Evolutionary conservation across 192 early-diverging fungal species (phyloP).

Genomic region (Phycomyces nitens): DNA sequence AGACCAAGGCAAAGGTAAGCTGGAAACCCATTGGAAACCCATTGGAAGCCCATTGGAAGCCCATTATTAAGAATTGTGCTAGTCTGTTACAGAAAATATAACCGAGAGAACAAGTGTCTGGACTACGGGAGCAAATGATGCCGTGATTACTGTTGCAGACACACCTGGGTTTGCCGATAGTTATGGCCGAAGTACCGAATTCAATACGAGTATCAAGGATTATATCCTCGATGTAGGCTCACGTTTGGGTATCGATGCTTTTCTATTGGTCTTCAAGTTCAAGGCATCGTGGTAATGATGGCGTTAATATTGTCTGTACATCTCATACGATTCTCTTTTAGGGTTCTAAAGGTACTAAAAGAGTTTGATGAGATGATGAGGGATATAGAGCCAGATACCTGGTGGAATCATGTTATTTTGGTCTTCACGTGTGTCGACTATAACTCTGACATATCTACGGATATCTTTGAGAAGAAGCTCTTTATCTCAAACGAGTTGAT

Average conservation of each 20-base stretch:
- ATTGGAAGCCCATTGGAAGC: not conserved
- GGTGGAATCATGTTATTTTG: slow-evolving; percentile 28
- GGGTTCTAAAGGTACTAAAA: slow-evolving; percentile 6
- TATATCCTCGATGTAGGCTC: slow-evolving; percentile 3
- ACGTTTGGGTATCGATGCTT: slow-evolving; percentile 6
- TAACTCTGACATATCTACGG: not conserved
- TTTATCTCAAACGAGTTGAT: not conserved
- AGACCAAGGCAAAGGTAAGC: slow-evolving; percentile 39
- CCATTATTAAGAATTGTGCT: not conserved
- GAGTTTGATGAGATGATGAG: not conserved
- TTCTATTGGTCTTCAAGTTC: slow-evolving; percentile 23
- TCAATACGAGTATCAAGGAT: slow-evolving; percentile 5
- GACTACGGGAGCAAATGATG: slow-evolving; percentile 17
- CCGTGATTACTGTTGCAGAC: slow-evolving; percentile 16
- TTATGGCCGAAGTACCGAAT: slow-evolving; percentile 11
- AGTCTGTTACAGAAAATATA: slow-evolving; percentile 14
- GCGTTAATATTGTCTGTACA: not conserved
- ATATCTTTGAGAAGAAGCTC: not conserved
- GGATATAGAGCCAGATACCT: slow-evolving; percentile 1
- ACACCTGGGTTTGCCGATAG: slow-evolving; percentile 32
- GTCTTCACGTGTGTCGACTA: slow-evolving; percentile 29
- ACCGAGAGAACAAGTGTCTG: slow-evolving; percentile 16
- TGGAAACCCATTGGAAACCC: not conserved
- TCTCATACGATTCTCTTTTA: not conserved
- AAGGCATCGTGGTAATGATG: not conserved